phyloP scores from a whole-genome alignment of 2,329 filamentous ascomycete species.

The Camptophora hylomeconis region DNA sequence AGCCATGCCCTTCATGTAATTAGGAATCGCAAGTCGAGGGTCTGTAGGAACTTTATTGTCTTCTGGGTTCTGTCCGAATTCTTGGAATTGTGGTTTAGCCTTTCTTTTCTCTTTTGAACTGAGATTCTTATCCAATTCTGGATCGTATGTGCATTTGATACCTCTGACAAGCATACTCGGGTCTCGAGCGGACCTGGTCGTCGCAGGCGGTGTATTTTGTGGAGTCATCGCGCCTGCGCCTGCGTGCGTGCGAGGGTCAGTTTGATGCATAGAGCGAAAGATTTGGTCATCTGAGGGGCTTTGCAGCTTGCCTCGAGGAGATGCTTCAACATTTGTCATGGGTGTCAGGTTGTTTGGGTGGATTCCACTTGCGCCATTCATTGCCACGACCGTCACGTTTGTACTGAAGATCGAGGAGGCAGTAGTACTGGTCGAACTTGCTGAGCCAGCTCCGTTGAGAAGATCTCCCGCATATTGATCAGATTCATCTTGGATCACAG shows the following conservation, averaged over 20 bases:
- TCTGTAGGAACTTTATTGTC: conserved; percentile 69
- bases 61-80: conserved; percentile 46
- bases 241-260: conserved; percentile 19
- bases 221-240: conserved; percentile 26
- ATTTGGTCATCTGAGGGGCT: conserved; percentile 34
- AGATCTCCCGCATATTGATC: conserved; percentile 44
- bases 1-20: conserved; percentile 48
- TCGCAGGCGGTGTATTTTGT: conserved; percentile 30
- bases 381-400: conserved; percentile 36
- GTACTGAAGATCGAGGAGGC: conserved; percentile 62
- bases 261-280: conserved; percentile 8
- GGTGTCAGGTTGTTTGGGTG: conserved; percentile 46
- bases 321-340: conserved; percentile 53
- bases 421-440: conserved; percentile 57
- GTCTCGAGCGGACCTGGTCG: conserved; percentile 35
- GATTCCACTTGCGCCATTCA: conserved; percentile 43
- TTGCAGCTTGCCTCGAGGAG: conserved; percentile 42
- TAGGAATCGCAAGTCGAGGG: conserved; percentile 59
- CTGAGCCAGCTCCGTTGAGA: conserved; percentile 57
- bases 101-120: conserved; percentile 42
- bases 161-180: conserved; percentile 41
- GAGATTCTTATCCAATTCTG: conserved; percentile 46
- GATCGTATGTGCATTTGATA: conserved; percentile 49
- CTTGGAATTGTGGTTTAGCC: conserved; percentile 36
- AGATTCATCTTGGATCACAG: conserved; percentile 18